phyloP scores from a whole-genome alignment of 75 land plant genomes.

The Pseudotsuga menziesii region DNA sequence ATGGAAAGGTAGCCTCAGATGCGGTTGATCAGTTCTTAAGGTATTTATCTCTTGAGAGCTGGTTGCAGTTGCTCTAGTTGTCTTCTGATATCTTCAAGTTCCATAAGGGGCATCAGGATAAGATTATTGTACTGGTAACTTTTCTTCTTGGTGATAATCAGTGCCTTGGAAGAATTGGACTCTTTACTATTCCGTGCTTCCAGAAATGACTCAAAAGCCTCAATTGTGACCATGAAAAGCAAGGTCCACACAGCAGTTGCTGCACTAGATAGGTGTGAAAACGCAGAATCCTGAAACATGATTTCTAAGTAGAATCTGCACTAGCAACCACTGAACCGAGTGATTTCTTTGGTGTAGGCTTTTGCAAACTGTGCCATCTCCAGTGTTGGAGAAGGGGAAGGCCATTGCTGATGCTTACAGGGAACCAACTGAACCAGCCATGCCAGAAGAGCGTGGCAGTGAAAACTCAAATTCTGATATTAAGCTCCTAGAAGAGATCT shows the following conservation, averaged over 20 bases:
- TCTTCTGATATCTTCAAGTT: not conserved
- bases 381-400: conserved; percentile 67
- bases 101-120: not conserved
- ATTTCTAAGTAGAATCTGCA: not conserved
- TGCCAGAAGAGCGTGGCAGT: conserved; percentile 12
- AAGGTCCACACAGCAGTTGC: conserved; percentile 48
- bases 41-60: conserved; percentile 23
- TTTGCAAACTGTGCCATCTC: conserved; percentile 80
- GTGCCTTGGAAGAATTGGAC: conserved; percentile 98
- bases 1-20: conserved; percentile 69
- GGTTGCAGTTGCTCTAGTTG: not conserved
- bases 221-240: conserved; percentile 65
- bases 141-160: conserved; percentile 15
- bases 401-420: conserved; percentile 78
- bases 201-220: conserved; percentile 62
- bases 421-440: conserved; percentile 16
- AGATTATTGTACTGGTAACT: not conserved
- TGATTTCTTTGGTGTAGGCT: conserved; percentile 45
- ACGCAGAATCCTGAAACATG: not conserved
- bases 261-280: conserved; percentile 70
- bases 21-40: conserved; percentile 88
- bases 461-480: conserved; percentile 30
- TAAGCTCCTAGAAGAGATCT: conserved; percentile 46
- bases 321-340: not conserved
- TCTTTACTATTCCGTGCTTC: conserved; percentile 74